phyloP scores from a whole-genome alignment of 495 filamentous ascomycete genomes.

The Neurospora cerealis region DNA sequence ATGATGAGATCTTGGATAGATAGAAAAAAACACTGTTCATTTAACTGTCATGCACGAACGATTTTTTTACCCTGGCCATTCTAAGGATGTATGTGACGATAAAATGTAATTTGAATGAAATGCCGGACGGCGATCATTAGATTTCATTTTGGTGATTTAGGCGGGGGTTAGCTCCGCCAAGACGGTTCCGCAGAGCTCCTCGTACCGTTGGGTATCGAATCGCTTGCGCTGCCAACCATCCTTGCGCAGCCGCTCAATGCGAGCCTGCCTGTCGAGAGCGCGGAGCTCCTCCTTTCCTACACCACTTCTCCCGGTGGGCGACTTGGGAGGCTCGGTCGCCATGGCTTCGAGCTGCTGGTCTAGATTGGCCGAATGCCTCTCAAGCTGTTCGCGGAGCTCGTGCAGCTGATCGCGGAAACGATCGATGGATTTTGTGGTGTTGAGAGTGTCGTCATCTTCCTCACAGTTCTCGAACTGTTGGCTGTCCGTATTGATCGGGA shows the following conservation, averaged over 20 bases:
- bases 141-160: not conserved
- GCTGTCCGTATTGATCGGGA: conserved; percentile 11
- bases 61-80: not conserved
- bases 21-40: not conserved
- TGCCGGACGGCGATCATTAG: not conserved
- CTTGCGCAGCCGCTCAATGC: conserved; percentile 37
- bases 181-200: conserved; percentile 36
- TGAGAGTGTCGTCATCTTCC: conserved; percentile 21
- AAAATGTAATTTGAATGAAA: not conserved
- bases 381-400: conserved; percentile 28
- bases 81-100: not conserved
- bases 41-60: not conserved
- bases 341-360: conserved; percentile 21
- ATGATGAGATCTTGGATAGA: not conserved
- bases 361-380: conserved; percentile 28
- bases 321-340: not conserved
- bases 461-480: conserved; percentile 2
- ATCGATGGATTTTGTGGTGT: conserved; percentile 30
- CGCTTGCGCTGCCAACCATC: conserved; percentile 39
- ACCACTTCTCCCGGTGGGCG: not conserved
- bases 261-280: conserved; percentile 22
- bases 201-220: conserved; percentile 39
- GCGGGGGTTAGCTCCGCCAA: conserved; percentile 27
- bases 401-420: conserved; percentile 34
- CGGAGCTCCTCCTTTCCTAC: conserved; percentile 19